Percentiles rank a stretch among this genome's conserved stretches.
These are phyloP conservation scores for Tardiomyces blankii DNA, from an alignment of 1,139 yeast species.

Conservation along the genomic window DNA sequence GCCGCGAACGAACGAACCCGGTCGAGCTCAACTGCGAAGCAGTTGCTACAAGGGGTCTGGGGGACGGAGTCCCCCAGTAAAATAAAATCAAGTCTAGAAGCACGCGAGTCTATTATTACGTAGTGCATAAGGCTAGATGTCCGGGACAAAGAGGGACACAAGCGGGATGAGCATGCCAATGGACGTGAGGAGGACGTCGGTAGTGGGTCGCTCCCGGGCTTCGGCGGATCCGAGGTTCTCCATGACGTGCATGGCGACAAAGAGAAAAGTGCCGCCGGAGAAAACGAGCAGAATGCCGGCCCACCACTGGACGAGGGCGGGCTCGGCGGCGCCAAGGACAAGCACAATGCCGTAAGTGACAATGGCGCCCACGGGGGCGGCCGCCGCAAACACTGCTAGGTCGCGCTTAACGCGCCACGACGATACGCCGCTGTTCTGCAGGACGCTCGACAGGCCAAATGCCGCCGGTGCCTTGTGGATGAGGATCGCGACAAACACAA, in stretches of 20 bases:
- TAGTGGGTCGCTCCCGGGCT: not conserved
- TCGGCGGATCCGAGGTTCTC: slow-evolving; percentile 3
- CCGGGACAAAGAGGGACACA: slow-evolving; percentile 22
- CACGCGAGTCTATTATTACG: too few relatives aligned
- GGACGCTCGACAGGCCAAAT: slow-evolving; percentile 52
- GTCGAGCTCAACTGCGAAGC: too few relatives aligned
- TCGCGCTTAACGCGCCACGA: slow-evolving; percentile 30
- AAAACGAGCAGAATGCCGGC: slow-evolving; percentile 46
- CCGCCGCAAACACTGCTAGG: slow-evolving; percentile 35
- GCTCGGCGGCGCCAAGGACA: slow-evolving; percentile 5
- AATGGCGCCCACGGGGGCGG: slow-evolving; percentile 45
- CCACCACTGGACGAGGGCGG: slow-evolving; percentile 25
- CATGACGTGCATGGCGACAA: slow-evolving; percentile 53
- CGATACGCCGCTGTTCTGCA: slow-evolving; percentile 29
- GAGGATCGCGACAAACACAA: slow-evolving; percentile 49
- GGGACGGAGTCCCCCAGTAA: too few relatives aligned
- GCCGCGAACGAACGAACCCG: too few relatives aligned
- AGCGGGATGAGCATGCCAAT: slow-evolving; percentile 25
- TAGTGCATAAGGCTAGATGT: slow-evolving; percentile 10
- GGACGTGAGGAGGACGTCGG: slow-evolving; percentile 14
- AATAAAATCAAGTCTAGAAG: too few relatives aligned
- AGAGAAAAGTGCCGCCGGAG: slow-evolving; percentile 65
- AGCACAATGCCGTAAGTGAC: slow-evolving; percentile 33
- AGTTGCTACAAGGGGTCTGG: too few relatives aligned
- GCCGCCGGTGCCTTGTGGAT: slow-evolving; percentile 71